These are phyloP conservation scores for Aspergillus sojae DNA, from an alignment of 2,329 filamentous ascomycete genomes.

Conservation along the genomic window DNA sequence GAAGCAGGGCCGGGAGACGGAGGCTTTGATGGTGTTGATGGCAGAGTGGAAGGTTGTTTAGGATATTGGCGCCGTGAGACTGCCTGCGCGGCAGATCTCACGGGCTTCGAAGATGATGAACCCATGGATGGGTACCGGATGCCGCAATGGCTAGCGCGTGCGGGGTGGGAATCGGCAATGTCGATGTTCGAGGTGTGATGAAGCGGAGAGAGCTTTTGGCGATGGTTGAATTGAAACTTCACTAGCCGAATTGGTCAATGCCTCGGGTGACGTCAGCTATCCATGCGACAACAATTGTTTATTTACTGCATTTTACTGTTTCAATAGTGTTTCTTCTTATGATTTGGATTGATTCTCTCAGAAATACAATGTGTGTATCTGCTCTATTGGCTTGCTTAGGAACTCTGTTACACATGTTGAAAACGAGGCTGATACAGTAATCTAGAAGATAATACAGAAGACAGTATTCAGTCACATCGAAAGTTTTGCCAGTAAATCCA, in stretches of 20 bases:
- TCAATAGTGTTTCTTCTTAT: neutral
- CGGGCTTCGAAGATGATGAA: slow-evolving; percentile 60
- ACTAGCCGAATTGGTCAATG: slow-evolving; percentile 21
- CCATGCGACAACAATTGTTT: neutral
- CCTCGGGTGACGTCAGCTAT: slow-evolving; percentile 24
- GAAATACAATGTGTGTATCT: neutral
- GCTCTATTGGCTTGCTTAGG: slow-evolving; percentile 1
- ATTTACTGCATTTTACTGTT: neutral
- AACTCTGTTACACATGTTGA: neutral
- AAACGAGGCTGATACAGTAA: neutral
- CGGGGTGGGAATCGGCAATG: neutral
- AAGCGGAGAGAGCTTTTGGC: neutral
- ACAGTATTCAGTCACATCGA: neutral
- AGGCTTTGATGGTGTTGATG: slow-evolving; percentile 36
- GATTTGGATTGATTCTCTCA: neutral
- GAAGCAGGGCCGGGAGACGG: slow-evolving; percentile 35
- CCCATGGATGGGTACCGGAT: slow-evolving; percentile 51
- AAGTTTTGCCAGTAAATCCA: slow-evolving; percentile 5
- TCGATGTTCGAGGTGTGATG: slow-evolving; percentile 4
- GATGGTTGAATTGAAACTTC: neutral
- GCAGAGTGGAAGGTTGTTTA: slow-evolving; percentile 43
- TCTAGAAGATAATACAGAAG: neutral
- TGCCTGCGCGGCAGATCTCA: slow-evolving; percentile 51
- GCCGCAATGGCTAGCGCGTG: neutral
- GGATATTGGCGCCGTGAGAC: slow-evolving; percentile 60